A percentile compares a stretch with the other conserved stretches of the same genome.
Conservation (phyloP, 805 yeast species). For the Candida golubevii region DNA sequence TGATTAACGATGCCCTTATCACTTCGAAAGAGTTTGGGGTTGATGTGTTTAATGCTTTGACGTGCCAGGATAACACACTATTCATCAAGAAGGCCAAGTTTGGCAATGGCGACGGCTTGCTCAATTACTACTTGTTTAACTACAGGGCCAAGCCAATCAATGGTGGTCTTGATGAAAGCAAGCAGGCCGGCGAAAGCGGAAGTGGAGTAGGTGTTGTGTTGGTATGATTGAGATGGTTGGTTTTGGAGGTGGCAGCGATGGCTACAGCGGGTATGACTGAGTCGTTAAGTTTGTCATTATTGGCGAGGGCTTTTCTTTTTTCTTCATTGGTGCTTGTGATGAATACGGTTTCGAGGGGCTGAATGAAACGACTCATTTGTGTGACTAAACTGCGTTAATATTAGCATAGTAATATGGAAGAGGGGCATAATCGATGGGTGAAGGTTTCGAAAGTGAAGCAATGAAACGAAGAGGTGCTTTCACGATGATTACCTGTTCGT, state of each 20-base stretch:
- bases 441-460: too few relatives aligned
- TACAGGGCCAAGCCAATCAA: constrained; percentile 74
- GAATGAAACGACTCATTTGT: too few relatives aligned
- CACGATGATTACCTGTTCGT: too few relatives aligned
- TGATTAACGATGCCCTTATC: constrained; percentile 73
- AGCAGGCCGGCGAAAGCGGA: constrained; percentile 48
- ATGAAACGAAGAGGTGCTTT: too few relatives aligned
- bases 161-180: constrained; percentile 70
- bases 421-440: too few relatives aligned
- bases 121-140: constrained; percentile 89
- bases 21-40: constrained; percentile 62
- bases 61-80: constrained; percentile 83
- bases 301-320: too few relatives aligned
- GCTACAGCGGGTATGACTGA: too few relatives aligned
- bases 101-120: constrained; percentile 89
- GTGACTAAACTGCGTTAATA: too few relatives aligned
- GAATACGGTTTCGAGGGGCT: too few relatives aligned
- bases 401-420: too few relatives aligned
- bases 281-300: too few relatives aligned
- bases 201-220: constrained; percentile 92
- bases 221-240: constrained; percentile 39
- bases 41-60: constrained; percentile 91
- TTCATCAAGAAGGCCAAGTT: constrained; percentile 81
- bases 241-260: background rate
- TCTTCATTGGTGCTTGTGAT: too few relatives aligned